Evolutionary conservation across 2,329 filamentous ascomycete species (phyloP), one percentile per base, ranked within the genome.

Genomic region (Periconia macrospinosa): DNA sequence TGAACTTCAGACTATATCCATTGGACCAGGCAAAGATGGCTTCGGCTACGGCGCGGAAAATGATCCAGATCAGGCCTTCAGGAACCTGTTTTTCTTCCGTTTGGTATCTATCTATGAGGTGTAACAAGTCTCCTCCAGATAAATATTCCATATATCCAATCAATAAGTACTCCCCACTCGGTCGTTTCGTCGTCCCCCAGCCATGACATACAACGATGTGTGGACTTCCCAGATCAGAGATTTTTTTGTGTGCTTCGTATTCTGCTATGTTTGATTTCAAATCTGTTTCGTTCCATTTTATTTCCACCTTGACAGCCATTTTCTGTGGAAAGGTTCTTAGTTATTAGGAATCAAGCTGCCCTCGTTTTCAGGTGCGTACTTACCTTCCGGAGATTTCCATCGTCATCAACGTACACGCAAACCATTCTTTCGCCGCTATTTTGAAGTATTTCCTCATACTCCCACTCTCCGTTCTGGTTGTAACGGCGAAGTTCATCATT

Each of bases 21-120:
- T 52, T 55, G 8, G 30, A 11, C 40, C 50, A 42, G 2, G 45
- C n/a, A 33, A 45, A 49, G 6, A 55, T 14, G 6, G 47, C 47
- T 35, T 55, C 55, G 6, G 47, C 49, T 8, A 55, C 13, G 11
- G 19, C 55, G n/a, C 52, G 50, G 37, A 58, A 55, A 18, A 49
- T n/a, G 33, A 35, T 33, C 15, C 10, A 45, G 27, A 43, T n/a
- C 3, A 41, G 11, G 19, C 42, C 42, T 27, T 44, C 42, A 2
- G 42, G 42, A 6, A 44, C 23, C 19, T 44, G 19, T 15, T 23
- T 11, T 14, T 43, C 41, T 43, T 3, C 17, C 15, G 3, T 43
- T 13, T 20, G 17, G 17, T 43, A 43, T 10, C 13, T 6, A 7
- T 43, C 18, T 3, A 43, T 43, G 3, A 43, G 6, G 11, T 18